Conservation (phyloP, 2,329 filamentous ascomycete species). For the Onygenales sp. region DNA sequence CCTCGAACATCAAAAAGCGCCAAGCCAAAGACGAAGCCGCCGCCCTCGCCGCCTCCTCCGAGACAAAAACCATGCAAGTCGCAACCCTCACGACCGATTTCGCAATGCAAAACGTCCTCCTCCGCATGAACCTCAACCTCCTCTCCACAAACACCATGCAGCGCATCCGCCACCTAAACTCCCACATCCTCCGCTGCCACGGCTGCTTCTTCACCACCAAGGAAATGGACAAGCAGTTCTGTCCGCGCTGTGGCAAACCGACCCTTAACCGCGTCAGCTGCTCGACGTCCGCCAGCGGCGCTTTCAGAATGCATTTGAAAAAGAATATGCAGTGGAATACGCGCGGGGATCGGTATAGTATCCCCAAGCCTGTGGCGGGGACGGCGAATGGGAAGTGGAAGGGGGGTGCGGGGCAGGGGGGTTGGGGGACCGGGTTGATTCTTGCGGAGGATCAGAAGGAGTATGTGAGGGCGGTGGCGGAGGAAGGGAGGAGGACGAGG, state of each 20-base stretch:
- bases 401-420: conserved; percentile 67
- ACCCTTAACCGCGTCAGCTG: conserved; percentile 79
- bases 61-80: conserved; percentile 63
- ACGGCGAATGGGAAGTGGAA: conserved; percentile 65
- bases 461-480: conserved; percentile 55
- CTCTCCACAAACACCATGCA: conserved; percentile 64
- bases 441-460: conserved; percentile 95
- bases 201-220: conserved; percentile 80
- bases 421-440: conserved; percentile 78
- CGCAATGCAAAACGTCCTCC: conserved; percentile 93
- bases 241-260: conserved; percentile 77
- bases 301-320: conserved; percentile 80
- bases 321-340: conserved; percentile 96
- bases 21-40: conserved; percentile 57
- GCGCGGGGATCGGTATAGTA: conserved; percentile 80
- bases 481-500: conserved; percentile 48
- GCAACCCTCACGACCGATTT: conserved; percentile 93
- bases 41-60: conserved; percentile 39
- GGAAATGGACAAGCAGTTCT: conserved; percentile 85
- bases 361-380: conserved; percentile 82
- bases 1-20: conserved; percentile 78
- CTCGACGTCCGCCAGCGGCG: conserved; percentile 69
- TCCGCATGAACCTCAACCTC: conserved; percentile 90
- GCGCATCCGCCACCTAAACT: conserved; percentile 75
- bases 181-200: conserved; percentile 86